Conservation (phyloP, 768 basidiomycete species). For the Psilocybe cyanescens region DNA sequence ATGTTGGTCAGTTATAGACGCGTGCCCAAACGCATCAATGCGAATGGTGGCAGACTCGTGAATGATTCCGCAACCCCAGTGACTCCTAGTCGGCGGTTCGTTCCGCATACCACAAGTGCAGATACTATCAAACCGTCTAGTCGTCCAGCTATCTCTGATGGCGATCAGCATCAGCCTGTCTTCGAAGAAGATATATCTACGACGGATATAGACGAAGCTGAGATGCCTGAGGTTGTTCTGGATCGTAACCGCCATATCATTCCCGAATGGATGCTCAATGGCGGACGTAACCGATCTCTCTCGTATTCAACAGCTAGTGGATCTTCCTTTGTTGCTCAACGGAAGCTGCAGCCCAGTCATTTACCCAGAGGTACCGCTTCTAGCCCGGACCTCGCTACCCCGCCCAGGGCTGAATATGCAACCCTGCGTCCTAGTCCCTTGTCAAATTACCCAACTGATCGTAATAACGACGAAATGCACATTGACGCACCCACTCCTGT, state of each 20-base stretch:
- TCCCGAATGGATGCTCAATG: conserved; percentile 86
- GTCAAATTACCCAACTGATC: conserved; percentile 40
- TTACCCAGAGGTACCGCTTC: conserved; percentile 64
- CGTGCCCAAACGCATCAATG: conserved; percentile 49
- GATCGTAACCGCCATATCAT: conserved; percentile 96
- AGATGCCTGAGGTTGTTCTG: conserved; percentile 92
- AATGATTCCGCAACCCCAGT: conserved; percentile 21
- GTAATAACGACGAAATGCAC: conserved; percentile 39
- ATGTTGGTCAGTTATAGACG: conserved; percentile 97
- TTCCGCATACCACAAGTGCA: conserved; percentile 27
- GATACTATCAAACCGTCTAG: conserved; percentile 22
- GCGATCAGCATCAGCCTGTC: conserved; percentile 23
- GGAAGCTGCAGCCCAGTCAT: conserved; percentile 43
- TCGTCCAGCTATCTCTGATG: conserved; percentile 17
- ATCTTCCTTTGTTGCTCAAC: conserved; percentile 34
- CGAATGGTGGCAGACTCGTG: conserved; percentile 12
- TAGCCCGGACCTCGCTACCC: conserved; percentile 64
- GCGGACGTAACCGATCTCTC: conserved; percentile 49
- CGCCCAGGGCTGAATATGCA: conserved; percentile 15
- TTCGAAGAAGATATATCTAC: conserved; percentile 28
- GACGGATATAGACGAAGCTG: conserved; percentile 69
- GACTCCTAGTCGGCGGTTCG: conserved; percentile 30
- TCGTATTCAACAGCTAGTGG: conserved; percentile 50
- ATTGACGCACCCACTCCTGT: conserved; percentile 53
- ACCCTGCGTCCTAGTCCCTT: conserved; percentile 43